phyloP scores from a whole-genome alignment of 306 rosid genomes.

The Dryas octopetala region DNA sequence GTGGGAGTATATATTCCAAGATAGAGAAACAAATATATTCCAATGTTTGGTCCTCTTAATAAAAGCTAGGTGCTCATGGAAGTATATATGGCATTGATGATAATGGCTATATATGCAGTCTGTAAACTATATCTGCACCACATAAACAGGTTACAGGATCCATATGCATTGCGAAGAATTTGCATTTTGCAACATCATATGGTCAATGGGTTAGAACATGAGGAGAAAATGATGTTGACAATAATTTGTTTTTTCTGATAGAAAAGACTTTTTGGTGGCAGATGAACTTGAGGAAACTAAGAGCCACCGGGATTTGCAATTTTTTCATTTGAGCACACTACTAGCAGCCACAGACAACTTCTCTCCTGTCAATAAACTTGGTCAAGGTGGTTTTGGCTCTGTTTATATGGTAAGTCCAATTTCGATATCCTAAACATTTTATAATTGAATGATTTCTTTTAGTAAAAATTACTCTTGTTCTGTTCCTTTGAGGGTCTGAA shows the following conservation, averaged over 20 bases:
- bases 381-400: constrained; percentile 28
- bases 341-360: constrained; percentile 15
- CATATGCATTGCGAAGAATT: no score
- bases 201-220: background rate
- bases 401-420: constrained; percentile 12
- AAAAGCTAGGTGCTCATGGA: no score
- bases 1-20: background rate
- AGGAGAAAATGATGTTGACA: background rate
- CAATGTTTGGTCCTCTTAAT: no score
- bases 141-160: no score
- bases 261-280: background rate
- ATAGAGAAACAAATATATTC: no score
- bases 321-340: constrained; percentile 14
- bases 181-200: background rate
- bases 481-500: background rate
- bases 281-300: constrained; percentile 10
- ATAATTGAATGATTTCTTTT: background rate
- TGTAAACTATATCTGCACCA: no score
- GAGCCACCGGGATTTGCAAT: constrained; percentile 7
- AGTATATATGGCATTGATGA: no score
- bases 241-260: background rate
- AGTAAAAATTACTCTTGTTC: background rate
- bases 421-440: background rate
- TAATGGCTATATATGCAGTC: background rate
- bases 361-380: constrained; percentile 19